These are phyloP conservation scores for Wickerhamomyces sp. DNA, from an alignment of 1,139 yeast genomes.

Conservation along the genomic window DNA sequence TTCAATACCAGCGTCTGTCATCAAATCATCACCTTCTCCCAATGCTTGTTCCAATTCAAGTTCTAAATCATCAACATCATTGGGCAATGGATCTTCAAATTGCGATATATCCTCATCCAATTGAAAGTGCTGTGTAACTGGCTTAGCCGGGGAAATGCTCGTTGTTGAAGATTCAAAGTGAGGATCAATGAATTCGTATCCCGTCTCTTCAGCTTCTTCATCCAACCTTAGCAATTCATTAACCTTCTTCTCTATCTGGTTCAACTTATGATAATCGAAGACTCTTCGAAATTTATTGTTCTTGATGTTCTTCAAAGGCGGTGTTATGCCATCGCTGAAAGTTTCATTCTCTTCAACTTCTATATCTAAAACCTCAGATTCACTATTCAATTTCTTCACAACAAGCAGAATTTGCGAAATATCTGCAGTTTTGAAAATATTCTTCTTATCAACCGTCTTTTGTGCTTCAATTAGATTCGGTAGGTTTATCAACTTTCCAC, in stretches of 20 bases:
- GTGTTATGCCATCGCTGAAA: conserved; percentile 53
- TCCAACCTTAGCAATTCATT: conserved; percentile 73
- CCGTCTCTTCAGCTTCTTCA: conserved; percentile 77
- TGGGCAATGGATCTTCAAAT: conserved; percentile 10
- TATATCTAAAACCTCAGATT: conserved; percentile 42
- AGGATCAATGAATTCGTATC: conserved; percentile 67
- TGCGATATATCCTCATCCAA: conserved; percentile 20
- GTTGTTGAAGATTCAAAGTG: conserved; percentile 2
- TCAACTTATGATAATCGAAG: conserved; percentile 46
- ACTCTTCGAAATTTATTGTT: conserved; percentile 51
- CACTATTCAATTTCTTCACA: conserved; percentile 53
- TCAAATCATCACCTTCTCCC: conserved; percentile 29
- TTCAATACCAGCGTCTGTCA: conserved; percentile 23
- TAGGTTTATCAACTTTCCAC: conserved; percentile 81
- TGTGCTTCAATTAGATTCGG: conserved; percentile 88
- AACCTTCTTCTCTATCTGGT: conserved; percentile 71
- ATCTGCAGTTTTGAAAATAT: conserved; percentile 82
- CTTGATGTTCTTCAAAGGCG: conserved; percentile 60
- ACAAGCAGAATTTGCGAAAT: conserved; percentile 82
- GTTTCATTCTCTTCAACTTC: conserved; percentile 30
- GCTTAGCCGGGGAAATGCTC: background rate
- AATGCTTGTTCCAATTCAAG: conserved; percentile 34
- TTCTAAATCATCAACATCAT: conserved; percentile 31
- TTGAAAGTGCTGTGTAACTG: background rate
- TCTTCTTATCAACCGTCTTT: conserved; percentile 86